A percentile compares a stretch with the other conserved stretches of the same genome.
These are phyloP conservation scores for Dactylis glomerata DNA, from an alignment of 176 grass and related monocot species.

Conservation along the genomic window DNA sequence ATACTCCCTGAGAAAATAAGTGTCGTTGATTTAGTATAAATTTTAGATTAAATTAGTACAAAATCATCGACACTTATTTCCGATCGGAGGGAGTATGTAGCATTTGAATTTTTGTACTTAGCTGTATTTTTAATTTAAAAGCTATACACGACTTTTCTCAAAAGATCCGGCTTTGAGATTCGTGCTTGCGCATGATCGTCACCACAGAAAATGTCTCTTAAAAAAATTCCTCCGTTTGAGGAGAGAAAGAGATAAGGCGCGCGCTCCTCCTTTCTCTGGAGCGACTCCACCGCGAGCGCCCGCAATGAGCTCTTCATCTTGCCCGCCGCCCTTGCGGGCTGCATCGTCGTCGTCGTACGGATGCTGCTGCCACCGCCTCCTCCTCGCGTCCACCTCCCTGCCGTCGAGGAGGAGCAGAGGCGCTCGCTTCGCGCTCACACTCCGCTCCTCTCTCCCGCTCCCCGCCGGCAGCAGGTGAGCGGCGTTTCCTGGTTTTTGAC, in stretches of 20 bases:
- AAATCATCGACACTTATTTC: no score
- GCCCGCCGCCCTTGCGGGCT: slow-evolving; percentile 8
- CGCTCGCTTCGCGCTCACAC: slow-evolving; percentile 3
- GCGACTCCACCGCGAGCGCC: slow-evolving; percentile 8
- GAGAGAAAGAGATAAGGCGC: slow-evolving; percentile 37
- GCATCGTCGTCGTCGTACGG: slow-evolving; percentile 19
- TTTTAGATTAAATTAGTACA: no score
- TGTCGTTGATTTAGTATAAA: no score
- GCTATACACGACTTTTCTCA: no score
- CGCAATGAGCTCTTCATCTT: slow-evolving; percentile 30
- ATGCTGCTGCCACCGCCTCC: slow-evolving; percentile 22
- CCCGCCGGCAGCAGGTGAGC: background rate
- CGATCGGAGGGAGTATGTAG: no score
- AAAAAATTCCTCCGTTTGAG: background rate
- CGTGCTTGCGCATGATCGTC: background rate
- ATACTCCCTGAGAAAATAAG: no score
- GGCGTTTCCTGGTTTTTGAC: slow-evolving; percentile 10
- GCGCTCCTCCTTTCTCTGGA: slow-evolving; percentile 20
- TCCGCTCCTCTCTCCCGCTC: slow-evolving; percentile 11
- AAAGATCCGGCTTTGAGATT: background rate
- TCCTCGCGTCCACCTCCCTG: slow-evolving; percentile 26
- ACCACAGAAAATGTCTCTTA: slow-evolving; percentile 17
- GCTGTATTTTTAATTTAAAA: no score
- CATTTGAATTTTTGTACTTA: no score
- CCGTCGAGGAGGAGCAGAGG: background rate